These are phyloP conservation scores for Trypanosoma theileri DNA, from an alignment of 208 protist genomes.

Conservation along the genomic window DNA sequence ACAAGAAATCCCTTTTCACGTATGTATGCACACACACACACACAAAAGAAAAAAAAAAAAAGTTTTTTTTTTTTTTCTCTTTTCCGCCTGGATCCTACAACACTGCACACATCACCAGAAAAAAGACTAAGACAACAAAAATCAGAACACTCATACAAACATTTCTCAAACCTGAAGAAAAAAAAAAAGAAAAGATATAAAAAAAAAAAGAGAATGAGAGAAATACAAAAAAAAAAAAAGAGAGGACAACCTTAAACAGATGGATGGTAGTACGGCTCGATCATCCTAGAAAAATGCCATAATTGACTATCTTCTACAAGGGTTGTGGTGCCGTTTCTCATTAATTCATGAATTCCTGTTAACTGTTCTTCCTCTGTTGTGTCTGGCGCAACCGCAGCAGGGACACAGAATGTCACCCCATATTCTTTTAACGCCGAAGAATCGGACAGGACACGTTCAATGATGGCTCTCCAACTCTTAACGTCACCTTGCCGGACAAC, in stretches of 20 bases:
- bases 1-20: slow-evolving; percentile 1
- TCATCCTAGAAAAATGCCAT: slow-evolving; percentile 30
- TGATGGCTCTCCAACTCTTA: slow-evolving; percentile 42
- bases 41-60: not conserved
- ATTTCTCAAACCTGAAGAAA: not conserved
- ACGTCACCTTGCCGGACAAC: slow-evolving; percentile 44
- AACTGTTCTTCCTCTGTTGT: slow-evolving; percentile 36
- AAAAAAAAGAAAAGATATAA: slow-evolving; percentile 5
- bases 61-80: not conserved
- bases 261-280: slow-evolving; percentile 18
- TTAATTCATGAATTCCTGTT: slow-evolving; percentile 27
- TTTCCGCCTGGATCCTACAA: too few species aligned
- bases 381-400: slow-evolving; percentile 39
- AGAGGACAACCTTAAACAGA: not conserved
- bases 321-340: slow-evolving; percentile 19
- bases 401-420: slow-evolving; percentile 70
- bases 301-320: slow-evolving; percentile 27
- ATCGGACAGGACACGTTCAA: slow-evolving; percentile 41
- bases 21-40: not conserved
- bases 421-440: slow-evolving; percentile 47
- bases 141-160: slow-evolving; percentile 4
- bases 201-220: not conserved
- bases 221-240: not conserved
- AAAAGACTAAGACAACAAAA: slow-evolving; percentile 1
- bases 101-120: too few species aligned